These are phyloP conservation scores for Syncephalis fuscata DNA, from an alignment of 371 early-diverging fungal genomes.

Conservation along the genomic window DNA sequence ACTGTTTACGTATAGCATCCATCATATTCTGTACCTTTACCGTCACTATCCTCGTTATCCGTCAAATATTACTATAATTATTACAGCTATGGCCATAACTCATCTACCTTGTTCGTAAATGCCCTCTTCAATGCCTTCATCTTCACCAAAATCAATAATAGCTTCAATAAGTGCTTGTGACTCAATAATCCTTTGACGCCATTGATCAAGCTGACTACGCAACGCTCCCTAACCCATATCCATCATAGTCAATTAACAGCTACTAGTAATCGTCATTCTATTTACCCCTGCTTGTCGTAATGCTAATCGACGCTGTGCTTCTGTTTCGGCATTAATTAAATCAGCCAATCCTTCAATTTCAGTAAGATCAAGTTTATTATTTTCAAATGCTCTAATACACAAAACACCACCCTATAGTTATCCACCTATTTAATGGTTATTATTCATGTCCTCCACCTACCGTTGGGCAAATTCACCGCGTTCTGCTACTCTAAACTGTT, in stretches of 20 bases:
- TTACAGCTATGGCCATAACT: background rate
- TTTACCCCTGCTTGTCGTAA: constrained; percentile 52
- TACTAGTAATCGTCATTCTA: too few species aligned
- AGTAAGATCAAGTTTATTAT: constrained; percentile 62
- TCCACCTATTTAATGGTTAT: background rate
- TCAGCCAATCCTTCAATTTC: constrained; percentile 66
- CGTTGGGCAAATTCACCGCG: constrained; percentile 62
- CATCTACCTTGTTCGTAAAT: constrained; percentile 30
- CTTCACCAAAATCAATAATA: constrained; percentile 70
- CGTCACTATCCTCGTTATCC: constrained; percentile 3
- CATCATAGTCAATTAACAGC: background rate
- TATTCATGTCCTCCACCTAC: constrained; percentile 9
- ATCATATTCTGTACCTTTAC: constrained; percentile 10
- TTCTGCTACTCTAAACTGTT: constrained; percentile 44
- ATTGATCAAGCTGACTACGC: constrained; percentile 33
- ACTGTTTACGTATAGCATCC: constrained; percentile 23
- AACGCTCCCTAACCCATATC: constrained; percentile 33
- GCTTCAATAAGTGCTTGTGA: constrained; percentile 57
- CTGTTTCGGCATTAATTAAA: constrained; percentile 68
- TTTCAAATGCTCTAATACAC: constrained; percentile 43
- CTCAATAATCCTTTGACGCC: constrained; percentile 40
- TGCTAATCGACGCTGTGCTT: constrained; percentile 50
- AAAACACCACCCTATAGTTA: background rate
- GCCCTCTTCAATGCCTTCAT: constrained; percentile 61
- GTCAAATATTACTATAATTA: background rate